Percentiles rank a stretch among this genome's conserved stretches.
These are phyloP conservation scores for Diaporthe citri DNA, from an alignment of 2,329 filamentous ascomycete species.

Conservation along the genomic window DNA sequence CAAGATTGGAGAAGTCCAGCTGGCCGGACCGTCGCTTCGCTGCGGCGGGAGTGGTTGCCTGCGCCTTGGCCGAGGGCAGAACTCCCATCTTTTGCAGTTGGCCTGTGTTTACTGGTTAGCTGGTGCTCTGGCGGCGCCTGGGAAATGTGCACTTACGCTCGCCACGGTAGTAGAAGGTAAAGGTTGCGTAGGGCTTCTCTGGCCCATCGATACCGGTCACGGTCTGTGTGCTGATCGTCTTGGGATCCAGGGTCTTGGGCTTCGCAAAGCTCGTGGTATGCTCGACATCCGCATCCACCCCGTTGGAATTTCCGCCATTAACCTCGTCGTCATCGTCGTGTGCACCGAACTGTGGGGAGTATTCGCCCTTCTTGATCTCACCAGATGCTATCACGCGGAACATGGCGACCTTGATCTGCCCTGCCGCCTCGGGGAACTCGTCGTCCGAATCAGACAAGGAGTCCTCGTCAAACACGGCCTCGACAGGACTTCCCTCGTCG, in stretches of 20 bases:
- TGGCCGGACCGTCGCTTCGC: constrained; percentile 86
- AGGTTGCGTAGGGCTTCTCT: constrained; percentile 95
- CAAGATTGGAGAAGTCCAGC: constrained; percentile 86
- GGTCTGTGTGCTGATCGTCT: constrained; percentile 97
- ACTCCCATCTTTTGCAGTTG: constrained; percentile 98
- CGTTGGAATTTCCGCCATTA: constrained; percentile 62
- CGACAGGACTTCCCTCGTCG: constrained; percentile 80
- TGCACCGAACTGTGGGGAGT: constrained; percentile 96
- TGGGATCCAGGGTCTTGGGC: constrained; percentile 94
- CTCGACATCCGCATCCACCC: constrained; percentile 84
- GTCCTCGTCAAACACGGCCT: constrained; percentile 76
- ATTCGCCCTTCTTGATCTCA: constrained; percentile 97
- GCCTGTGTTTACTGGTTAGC: constrained; percentile 63
- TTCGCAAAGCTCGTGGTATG: constrained; percentile 98
- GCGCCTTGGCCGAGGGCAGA: constrained; percentile 74
- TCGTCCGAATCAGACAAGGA: constrained; percentile 81
- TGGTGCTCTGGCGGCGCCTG: not conserved
- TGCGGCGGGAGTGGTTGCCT: constrained; percentile 70
- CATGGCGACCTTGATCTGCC: constrained; percentile 97
- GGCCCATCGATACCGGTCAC: constrained; percentile 98
- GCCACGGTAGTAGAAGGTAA: constrained; percentile 97
- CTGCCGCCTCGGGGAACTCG: constrained; percentile 91
- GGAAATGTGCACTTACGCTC: constrained; percentile 77
- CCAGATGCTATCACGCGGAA: constrained; percentile 95
- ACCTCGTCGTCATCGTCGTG: constrained; percentile 90